Percentiles rank a stretch among this genome's conserved stretches.
Evolutionary conservation across 208 protist species (phyloP).

Genomic region (Leishmania braziliensis): DNA sequence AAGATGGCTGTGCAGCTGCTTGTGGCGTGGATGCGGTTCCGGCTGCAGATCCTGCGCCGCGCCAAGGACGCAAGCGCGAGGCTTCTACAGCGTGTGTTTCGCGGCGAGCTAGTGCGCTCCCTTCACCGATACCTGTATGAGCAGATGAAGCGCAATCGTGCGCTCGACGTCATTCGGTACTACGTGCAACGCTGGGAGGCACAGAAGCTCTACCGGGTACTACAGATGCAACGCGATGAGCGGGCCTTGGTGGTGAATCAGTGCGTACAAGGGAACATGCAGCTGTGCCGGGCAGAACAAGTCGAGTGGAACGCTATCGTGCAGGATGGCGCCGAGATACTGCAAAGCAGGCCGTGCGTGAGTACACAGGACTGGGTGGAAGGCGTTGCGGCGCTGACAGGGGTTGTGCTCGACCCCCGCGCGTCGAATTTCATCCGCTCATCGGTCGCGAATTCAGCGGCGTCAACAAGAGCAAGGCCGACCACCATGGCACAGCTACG

Average conservation of each 20-base stretch:
- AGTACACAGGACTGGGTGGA: constrained; percentile 38
- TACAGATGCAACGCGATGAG: constrained; percentile 67
- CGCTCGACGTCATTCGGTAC: constrained; percentile 39
- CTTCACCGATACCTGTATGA: constrained; percentile 64
- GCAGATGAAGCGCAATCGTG: constrained; percentile 51
- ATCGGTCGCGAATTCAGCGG: neutral
- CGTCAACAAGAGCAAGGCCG: neutral
- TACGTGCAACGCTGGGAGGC: constrained; percentile 51
- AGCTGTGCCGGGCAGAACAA: constrained; percentile 61
- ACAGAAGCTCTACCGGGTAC: constrained; percentile 34
- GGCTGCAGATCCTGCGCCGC: constrained; percentile 39
- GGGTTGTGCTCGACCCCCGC: constrained; percentile 19
- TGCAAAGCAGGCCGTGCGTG: constrained; percentile 31
- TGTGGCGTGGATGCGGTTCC: constrained; percentile 51
- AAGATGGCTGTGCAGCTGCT: constrained; percentile 41
- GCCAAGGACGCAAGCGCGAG: constrained; percentile 47
- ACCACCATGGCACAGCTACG: neutral
- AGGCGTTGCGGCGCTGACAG: constrained; percentile 33
- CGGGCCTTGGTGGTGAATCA: constrained; percentile 45
- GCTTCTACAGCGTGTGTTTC: constrained; percentile 76
- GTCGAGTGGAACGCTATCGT: constrained; percentile 45
- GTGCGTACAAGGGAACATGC: constrained; percentile 43
- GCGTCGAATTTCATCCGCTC: neutral
- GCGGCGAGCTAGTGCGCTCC: constrained; percentile 51
- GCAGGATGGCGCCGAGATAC: constrained; percentile 18